Evolutionary conservation across 192 early-diverging fungal genomes (phyloP).

Genomic region (Coemansia sp.): DNA sequence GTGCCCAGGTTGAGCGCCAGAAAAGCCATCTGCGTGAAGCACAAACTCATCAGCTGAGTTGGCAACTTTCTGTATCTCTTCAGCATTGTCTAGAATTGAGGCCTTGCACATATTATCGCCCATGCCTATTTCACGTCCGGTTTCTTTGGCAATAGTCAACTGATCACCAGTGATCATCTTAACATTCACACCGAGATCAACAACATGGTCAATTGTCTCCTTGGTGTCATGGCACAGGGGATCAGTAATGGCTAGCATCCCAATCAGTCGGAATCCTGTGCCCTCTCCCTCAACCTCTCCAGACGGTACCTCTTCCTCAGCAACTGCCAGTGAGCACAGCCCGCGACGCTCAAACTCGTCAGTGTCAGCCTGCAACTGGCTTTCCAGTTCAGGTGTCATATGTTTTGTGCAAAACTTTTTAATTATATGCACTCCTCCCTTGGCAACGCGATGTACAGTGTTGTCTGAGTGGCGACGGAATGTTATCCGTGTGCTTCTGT

Average conservation of each 20-base stretch:
- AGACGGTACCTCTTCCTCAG: constrained; percentile 64
- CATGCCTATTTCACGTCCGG: constrained; percentile 64
- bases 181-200: constrained; percentile 74
- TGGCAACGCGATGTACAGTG: constrained; percentile 66
- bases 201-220: constrained; percentile 72
- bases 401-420: constrained; percentile 69
- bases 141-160: constrained; percentile 83
- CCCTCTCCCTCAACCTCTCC: constrained; percentile 60
- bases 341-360: constrained; percentile 66
- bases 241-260: constrained; percentile 73
- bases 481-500: constrained; percentile 72
- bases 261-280: constrained; percentile 67
- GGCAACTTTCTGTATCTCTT: constrained; percentile 58
- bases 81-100: constrained; percentile 63
- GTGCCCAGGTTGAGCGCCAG: constrained; percentile 67
- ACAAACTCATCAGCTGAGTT: constrained; percentile 62
- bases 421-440: constrained; percentile 73
- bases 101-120: constrained; percentile 71
- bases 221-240: constrained; percentile 74
- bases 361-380: constrained; percentile 63
- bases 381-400: constrained; percentile 63
- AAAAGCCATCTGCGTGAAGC: constrained; percentile 65
- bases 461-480: constrained; percentile 65
- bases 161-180: constrained; percentile 97
- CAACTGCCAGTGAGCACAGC: constrained; percentile 72